Conservation (phyloP, 2,329 filamentous ascomycete species). For the Huntiella bhutanensis region DNA sequence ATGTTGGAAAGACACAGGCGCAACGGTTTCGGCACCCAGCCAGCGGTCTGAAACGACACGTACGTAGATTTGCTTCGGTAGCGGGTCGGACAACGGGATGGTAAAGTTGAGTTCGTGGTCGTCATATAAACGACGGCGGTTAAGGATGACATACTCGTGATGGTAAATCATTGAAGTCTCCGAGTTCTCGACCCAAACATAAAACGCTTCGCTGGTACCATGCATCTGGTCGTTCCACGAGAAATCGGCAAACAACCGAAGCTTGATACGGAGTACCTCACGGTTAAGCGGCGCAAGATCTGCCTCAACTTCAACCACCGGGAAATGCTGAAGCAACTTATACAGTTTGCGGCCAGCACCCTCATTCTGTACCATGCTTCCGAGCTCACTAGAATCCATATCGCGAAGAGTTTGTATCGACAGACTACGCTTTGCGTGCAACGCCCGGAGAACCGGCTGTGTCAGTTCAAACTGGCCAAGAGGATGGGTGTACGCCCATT, state of each 20-base stretch:
- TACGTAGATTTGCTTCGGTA: constrained; percentile 92
- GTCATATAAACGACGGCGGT: constrained; percentile 72
- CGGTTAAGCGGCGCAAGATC: constrained; percentile 92
- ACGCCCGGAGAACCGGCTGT: constrained; percentile 59
- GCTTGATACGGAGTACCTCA: constrained; percentile 78
- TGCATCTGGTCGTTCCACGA: constrained; percentile 87
- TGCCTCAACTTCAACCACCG: constrained; percentile 73
- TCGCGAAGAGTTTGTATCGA: constrained; percentile 74
- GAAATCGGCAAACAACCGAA: constrained; percentile 78
- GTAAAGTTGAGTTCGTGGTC: constrained; percentile 98
- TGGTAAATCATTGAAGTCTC: constrained; percentile 97
- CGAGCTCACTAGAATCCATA: constrained; percentile 85
- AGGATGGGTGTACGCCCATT: constrained; percentile 90
- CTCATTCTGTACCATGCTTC: constrained; percentile 75
- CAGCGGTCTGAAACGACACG: constrained; percentile 86
- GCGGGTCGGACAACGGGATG: constrained; percentile 78
- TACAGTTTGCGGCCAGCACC: constrained; percentile 67
- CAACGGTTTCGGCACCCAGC: constrained; percentile 91
- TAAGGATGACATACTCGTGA: constrained; percentile 91
- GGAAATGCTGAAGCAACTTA: constrained; percentile 75
- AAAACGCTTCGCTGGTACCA: constrained; percentile 88
- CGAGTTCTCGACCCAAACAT: constrained; percentile 97
- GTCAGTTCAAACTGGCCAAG: constrained; percentile 89
- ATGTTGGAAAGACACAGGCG: constrained; percentile 91
- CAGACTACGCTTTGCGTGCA: constrained; percentile 60